phyloP scores from a whole-genome alignment of 352 stramenopile genomes.

The Globisporangium acanthophoron region DNA sequence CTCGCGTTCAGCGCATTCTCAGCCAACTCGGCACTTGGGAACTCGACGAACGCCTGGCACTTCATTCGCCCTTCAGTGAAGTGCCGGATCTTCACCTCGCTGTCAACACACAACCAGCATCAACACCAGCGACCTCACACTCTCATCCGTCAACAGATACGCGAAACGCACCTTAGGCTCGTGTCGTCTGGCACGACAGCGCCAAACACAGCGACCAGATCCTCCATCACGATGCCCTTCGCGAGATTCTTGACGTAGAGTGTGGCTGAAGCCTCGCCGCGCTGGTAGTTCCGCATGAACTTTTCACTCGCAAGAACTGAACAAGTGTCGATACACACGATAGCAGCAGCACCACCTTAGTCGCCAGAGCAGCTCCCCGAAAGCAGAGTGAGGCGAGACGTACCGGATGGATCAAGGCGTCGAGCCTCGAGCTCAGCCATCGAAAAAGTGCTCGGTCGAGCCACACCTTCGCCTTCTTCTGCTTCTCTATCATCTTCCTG shows the following conservation, averaged over 20 bases:
- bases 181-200: conserved; percentile 23
- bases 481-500: neutral
- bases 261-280: conserved; percentile 39
- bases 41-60: conserved; percentile 81
- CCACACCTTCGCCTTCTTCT: neutral
- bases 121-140: neutral
- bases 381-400: neutral
- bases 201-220: conserved; percentile 49
- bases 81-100: conserved; percentile 46
- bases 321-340: neutral
- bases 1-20: conserved; percentile 38
- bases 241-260: conserved; percentile 85
- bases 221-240: conserved; percentile 33
- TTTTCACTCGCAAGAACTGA: conserved; percentile 39
- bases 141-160: conserved; percentile 16
- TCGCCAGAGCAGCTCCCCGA: too few relatives aligned
- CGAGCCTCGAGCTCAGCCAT: conserved; percentile 4
- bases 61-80: conserved; percentile 83
- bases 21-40: conserved; percentile 43
- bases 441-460: neutral
- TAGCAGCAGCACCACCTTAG: neutral
- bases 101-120: conserved; percentile 14
- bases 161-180: conserved; percentile 10
- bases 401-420: conserved; percentile 9
- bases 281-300: conserved; percentile 65